A percentile compares a stretch with the other conserved stretches of the same genome.
Conservation (phyloP, 2,329 filamentous ascomycete species). For the Rhexocercosporidium sp. region DNA sequence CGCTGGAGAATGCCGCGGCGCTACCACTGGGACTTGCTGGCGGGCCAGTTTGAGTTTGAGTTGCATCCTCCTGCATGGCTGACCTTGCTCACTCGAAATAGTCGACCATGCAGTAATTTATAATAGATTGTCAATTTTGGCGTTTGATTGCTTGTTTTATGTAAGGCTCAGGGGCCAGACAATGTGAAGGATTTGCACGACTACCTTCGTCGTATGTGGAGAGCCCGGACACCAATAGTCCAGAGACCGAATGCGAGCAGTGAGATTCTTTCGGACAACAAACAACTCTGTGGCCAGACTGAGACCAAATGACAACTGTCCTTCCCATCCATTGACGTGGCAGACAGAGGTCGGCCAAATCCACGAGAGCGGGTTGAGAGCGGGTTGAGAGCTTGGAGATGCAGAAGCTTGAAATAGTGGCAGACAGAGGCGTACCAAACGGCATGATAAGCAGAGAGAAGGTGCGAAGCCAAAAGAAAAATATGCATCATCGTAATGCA, state of each 20-base stretch:
- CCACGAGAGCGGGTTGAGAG: not conserved
- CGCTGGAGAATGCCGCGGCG: not conserved
- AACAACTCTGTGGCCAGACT: not conserved
- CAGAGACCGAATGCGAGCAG: not conserved
- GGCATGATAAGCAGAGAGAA: not conserved
- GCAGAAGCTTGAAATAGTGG: not conserved
- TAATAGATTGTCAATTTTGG: conserved; percentile 8
- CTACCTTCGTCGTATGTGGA: not conserved
- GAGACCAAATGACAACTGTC: not conserved
- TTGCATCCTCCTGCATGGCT: conserved; percentile 1
- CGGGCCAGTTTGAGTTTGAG: not conserved
- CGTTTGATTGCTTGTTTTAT: conserved; percentile 5
- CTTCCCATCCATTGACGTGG: not conserved
- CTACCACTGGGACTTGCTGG: not conserved
- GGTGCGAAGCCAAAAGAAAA: not conserved
- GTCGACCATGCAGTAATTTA: conserved; percentile 8
- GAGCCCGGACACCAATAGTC: not conserved
- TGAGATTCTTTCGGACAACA: not conserved
- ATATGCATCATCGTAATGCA: not conserved
- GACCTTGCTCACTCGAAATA: not conserved
- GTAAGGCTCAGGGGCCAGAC: not conserved
- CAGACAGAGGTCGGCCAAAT: not conserved
- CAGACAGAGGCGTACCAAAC: not conserved
- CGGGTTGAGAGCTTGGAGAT: conserved; percentile 2
- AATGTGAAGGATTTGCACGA: not conserved